Conservation (phyloP, 768 basidiomycete species). For the Rhizopogon vesiculosus region DNA sequence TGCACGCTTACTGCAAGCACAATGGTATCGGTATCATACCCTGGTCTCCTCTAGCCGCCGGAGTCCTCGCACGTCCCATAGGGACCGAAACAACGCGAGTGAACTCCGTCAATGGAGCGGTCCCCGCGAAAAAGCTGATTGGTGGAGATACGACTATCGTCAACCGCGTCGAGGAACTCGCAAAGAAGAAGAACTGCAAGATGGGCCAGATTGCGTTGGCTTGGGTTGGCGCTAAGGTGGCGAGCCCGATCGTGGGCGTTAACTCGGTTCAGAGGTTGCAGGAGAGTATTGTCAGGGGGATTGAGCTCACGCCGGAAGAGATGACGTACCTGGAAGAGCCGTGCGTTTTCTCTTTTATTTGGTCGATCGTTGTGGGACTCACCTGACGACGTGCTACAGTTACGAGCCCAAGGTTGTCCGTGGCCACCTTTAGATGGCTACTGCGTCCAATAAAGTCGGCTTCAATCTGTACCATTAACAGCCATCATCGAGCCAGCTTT, state of each 20-base stretch:
- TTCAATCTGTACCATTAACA: too few relatives aligned
- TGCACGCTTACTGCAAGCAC: conserved; percentile 41
- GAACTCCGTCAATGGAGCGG: conserved; percentile 10
- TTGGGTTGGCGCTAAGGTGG: conserved; percentile 36
- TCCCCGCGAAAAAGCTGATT: conserved; percentile 9
- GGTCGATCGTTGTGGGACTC: not conserved
- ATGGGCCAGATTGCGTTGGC: conserved; percentile 45
- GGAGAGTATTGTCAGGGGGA: conserved; percentile 22
- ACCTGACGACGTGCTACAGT: conserved; percentile 1
- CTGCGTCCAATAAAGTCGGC: too few relatives aligned
- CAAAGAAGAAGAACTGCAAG: conserved; percentile 32
- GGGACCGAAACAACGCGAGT: conserved; percentile 19
- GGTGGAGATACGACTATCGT: conserved; percentile 32
- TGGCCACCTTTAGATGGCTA: not conserved
- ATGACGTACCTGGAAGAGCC: conserved; percentile 24
- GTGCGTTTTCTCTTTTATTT: conserved; percentile 7
- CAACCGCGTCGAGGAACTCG: conserved; percentile 35
- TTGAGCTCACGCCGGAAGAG: conserved; percentile 25
- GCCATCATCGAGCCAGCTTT: too few relatives aligned
- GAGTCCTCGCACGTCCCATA: conserved; percentile 34
- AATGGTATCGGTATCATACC: conserved; percentile 52
- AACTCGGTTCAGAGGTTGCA: conserved; percentile 27
- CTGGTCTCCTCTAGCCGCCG: conserved; percentile 40
- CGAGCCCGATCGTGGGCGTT: conserved; percentile 40
- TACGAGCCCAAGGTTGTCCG: conserved; percentile 17